phyloP scores from a whole-genome alignment of 2,329 filamentous ascomycete genomes.

The Botryotinia narcissicola region DNA sequence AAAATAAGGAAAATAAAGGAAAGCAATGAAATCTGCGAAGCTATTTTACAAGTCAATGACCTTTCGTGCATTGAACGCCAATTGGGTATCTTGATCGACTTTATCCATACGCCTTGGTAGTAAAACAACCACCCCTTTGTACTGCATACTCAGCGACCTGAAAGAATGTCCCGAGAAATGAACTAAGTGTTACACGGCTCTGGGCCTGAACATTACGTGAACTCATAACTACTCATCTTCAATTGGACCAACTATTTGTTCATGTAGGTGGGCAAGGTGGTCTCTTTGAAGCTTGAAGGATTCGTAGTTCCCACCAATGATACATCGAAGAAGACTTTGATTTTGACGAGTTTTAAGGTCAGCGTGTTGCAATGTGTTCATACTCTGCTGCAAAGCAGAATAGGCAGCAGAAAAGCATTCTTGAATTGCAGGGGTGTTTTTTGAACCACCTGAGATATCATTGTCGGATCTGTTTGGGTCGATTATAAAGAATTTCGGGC shows the following conservation, averaged over 20 bases:
- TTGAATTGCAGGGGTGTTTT: conserved; percentile 65
- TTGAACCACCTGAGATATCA: conserved; percentile 86
- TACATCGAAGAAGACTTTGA: conserved; percentile 59
- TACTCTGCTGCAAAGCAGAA: conserved; percentile 53
- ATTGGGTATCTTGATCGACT: conserved; percentile 17
- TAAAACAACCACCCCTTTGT: conserved; percentile 2
- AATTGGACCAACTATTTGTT: conserved; percentile 31
- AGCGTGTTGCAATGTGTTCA: conserved; percentile 49
- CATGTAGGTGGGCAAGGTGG: conserved; percentile 41
- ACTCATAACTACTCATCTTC: conserved; percentile 17
- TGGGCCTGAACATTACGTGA: background rate
- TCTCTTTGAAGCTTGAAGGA: conserved; percentile 68
- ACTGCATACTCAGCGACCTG: conserved; percentile 6
- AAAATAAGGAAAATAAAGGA: background rate
- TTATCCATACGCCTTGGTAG: conserved; percentile 15
- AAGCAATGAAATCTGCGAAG: background rate
- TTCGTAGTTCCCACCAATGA: conserved; percentile 77
- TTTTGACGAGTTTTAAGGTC: conserved; percentile 31
- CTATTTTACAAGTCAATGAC: conserved; percentile 19
- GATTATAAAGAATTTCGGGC: conserved; percentile 76
- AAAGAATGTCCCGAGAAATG: background rate
- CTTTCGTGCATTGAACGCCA: conserved; percentile 11
- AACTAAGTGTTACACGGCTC: background rate
- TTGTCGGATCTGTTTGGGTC: conserved; percentile 85
- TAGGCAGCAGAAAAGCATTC: conserved; percentile 67